A percentile compares a stretch with the other conserved stretches of the same genome.
Conservation (phyloP, 768 basidiomycete genomes). For the Phylloporus sp. region DNA sequence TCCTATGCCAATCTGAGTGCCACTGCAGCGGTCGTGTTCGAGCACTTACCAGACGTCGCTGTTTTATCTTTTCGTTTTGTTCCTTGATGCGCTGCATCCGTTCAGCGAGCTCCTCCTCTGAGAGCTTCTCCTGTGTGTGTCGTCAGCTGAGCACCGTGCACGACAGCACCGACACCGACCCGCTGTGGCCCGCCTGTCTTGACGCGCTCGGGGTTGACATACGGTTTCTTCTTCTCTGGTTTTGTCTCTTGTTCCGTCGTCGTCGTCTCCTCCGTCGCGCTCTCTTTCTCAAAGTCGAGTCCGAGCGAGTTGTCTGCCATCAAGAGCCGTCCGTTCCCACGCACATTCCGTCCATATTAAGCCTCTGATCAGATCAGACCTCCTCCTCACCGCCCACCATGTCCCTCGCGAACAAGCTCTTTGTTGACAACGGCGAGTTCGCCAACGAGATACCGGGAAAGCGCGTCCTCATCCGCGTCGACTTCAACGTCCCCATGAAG, state of each 20-base stretch:
- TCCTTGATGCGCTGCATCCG: constrained; percentile 67
- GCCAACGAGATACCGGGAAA: constrained; percentile 67
- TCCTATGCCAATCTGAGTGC: constrained; percentile 43
- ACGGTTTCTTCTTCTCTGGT: constrained; percentile 64
- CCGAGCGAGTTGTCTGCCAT: constrained; percentile 65
- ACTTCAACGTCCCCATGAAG: constrained; percentile 93
- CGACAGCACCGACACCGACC: constrained; percentile 36
- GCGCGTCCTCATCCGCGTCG: constrained; percentile 90
- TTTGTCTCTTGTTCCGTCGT: constrained; percentile 6
- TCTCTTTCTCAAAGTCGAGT: constrained; percentile 55
- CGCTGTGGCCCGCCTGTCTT: constrained; percentile 75
- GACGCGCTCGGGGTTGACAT: constrained; percentile 80
- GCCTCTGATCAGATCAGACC: not conserved
- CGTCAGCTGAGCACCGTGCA: constrained; percentile 10
- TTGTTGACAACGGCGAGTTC: constrained; percentile 74
- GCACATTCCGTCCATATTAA: constrained; percentile 14
- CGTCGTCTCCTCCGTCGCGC: constrained; percentile 6
- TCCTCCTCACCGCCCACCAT: constrained; percentile 41
- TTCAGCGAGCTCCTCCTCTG: constrained; percentile 62
- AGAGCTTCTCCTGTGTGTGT: constrained; percentile 58
- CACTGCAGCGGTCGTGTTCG: not conserved
- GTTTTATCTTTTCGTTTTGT: constrained; percentile 76
- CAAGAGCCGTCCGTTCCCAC: constrained; percentile 20
- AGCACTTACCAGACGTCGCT: constrained; percentile 52
- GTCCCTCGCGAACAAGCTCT: constrained; percentile 94